Percentiles rank a stretch among this genome's conserved stretches.
These are phyloP conservation scores for Dipteronia dyeriana DNA, from an alignment of 345 rosid genomes.

Conservation along the genomic window DNA sequence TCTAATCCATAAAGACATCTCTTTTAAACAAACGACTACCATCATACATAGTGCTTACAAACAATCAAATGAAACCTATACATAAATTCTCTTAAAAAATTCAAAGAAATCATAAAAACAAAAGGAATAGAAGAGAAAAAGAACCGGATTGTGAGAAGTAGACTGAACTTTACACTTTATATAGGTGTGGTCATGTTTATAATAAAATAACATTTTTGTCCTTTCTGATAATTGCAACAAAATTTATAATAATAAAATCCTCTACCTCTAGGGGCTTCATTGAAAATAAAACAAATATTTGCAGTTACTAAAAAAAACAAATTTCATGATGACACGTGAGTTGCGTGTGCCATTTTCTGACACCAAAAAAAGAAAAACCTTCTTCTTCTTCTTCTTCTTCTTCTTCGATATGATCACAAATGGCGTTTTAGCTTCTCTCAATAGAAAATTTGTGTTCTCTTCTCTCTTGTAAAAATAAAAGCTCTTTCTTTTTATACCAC, in stretches of 20 bases:
- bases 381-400: not conserved
- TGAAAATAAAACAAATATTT: not conserved
- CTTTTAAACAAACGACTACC: not conserved
- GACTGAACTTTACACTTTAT: not conserved
- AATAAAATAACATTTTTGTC: too few relatives aligned
- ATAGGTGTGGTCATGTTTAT: not conserved
- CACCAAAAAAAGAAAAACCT: not conserved
- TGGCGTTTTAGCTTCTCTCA: conserved; percentile 40
- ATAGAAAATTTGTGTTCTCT: not conserved
- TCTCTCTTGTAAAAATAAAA: not conserved
- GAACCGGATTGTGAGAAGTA: not conserved
- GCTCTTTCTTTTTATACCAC: not conserved
- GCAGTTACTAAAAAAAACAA: not conserved
- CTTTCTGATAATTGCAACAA: too few relatives aligned
- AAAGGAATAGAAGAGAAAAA: not conserved
- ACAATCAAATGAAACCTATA: not conserved
- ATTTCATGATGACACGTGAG: conserved; percentile 10
- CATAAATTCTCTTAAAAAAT: not conserved
- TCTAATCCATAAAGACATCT: not conserved
- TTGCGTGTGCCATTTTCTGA: conserved; percentile 3
- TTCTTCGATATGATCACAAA: not conserved
- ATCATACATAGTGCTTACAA: not conserved
- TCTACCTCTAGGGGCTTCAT: not conserved
- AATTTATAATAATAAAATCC: too few relatives aligned
- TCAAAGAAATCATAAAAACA: not conserved